Percentiles rank a stretch among this genome's conserved stretches.
These are phyloP conservation scores for Strobilomyces confusus DNA, from an alignment of 768 basidiomycete genomes.

Conservation along the genomic window DNA sequence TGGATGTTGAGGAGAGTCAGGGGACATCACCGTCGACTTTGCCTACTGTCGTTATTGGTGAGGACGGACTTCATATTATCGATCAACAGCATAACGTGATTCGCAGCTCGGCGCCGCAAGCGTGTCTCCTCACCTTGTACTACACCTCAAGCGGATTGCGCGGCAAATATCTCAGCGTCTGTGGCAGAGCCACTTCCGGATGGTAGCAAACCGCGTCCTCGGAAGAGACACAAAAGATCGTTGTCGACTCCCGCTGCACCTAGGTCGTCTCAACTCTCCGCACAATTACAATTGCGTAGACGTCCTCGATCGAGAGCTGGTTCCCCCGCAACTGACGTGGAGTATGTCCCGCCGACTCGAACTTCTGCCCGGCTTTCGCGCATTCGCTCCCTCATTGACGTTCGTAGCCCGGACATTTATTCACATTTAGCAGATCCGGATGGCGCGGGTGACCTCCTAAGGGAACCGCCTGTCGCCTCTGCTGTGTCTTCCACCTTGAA, in stretches of 20 bases:
- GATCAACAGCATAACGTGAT: constrained; percentile 1
- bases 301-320: constrained; percentile 17
- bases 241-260: constrained; percentile 16
- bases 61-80: not conserved
- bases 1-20: constrained; percentile 4
- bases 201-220: constrained; percentile 6
- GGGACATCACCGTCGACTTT: constrained; percentile 4
- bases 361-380: constrained; percentile 19
- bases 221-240: constrained; percentile 22
- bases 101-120: constrained; percentile 19
- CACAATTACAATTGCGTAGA: constrained; percentile 8
- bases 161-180: not conserved
- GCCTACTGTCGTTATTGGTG: constrained; percentile 10
- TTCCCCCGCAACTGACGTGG: constrained; percentile 9
- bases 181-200: not conserved
- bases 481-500: not conserved
- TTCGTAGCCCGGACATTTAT: constrained; percentile 27
- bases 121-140: constrained; percentile 5
- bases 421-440: constrained; percentile 24
- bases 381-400: constrained; percentile 12
- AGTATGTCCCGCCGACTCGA: constrained; percentile 9
- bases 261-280: constrained; percentile 8
- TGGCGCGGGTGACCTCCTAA: constrained; percentile 7
- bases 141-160: not conserved
- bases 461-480: constrained; percentile 2